Evolutionary conservation across 768 basidiomycete genomes (phyloP).

Genomic region (Leccinum truebloodii): DNA sequence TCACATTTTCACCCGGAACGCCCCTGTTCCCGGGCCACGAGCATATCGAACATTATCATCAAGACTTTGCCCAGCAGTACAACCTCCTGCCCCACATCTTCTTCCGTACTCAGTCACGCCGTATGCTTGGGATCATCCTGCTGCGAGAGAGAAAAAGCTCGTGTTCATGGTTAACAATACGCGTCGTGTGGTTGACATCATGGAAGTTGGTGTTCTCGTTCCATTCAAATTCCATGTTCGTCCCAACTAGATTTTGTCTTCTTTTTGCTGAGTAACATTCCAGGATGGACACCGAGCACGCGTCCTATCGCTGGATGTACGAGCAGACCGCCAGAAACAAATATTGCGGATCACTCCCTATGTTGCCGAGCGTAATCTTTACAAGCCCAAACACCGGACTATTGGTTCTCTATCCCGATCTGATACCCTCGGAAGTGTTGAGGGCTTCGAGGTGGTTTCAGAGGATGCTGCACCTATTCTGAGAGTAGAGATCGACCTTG

Average conservation of each 20-base stretch:
- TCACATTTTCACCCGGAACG: constrained; percentile 52
- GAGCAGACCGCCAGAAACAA: constrained; percentile 85
- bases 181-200: constrained; percentile 76
- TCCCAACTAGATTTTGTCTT: constrained; percentile 7
- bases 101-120: constrained; percentile 51
- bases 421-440: constrained; percentile 70
- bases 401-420: constrained; percentile 51
- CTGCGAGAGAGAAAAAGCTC: constrained; percentile 78
- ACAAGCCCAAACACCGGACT: too few relatives aligned
- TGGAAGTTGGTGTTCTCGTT: constrained; percentile 91
- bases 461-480: constrained; percentile 71
- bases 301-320: constrained; percentile 86
- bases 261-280: not conserved
- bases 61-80: constrained; percentile 39
- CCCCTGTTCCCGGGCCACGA: constrained; percentile 52
- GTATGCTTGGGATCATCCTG: constrained; percentile 96
- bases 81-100: constrained; percentile 42
- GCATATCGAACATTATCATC: constrained; percentile 48
- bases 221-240: constrained; percentile 86
- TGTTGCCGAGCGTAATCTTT: constrained; percentile 78
- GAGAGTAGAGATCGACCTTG: constrained; percentile 70
- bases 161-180: constrained; percentile 60
- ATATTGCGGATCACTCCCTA: constrained; percentile 87
- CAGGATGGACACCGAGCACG: constrained; percentile 58
- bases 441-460: constrained; percentile 83